These are phyloP conservation scores for Blyttiomyces sp. DNA, from an alignment of 371 early-diverging fungal species.

Conservation along the genomic window DNA sequence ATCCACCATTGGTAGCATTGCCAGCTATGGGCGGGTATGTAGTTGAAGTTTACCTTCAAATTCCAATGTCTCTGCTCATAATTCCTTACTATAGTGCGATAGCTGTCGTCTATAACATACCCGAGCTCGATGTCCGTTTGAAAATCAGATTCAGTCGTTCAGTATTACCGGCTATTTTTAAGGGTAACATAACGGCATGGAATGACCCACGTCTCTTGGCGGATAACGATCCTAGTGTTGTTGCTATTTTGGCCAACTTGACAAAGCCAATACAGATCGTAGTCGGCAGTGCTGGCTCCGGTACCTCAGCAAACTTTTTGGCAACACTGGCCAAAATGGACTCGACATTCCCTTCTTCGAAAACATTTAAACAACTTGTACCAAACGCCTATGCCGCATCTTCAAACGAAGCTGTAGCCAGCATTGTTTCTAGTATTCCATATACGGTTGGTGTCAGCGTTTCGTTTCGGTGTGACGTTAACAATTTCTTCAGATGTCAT, in stretches of 20 bases:
- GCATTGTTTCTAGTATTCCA: too few species aligned
- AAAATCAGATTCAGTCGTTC: not conserved
- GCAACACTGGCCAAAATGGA: not conserved
- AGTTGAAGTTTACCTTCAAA: conserved; percentile 1
- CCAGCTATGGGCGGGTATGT: conserved; percentile 10
- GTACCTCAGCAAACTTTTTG: not conserved
- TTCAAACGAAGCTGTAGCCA: too few species aligned
- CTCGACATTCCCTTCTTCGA: not conserved
- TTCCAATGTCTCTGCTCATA: not conserved
- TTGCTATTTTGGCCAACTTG: not conserved
- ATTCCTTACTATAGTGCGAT: not conserved
- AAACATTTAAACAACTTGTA: too few species aligned
- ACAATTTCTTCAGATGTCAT: too few species aligned
- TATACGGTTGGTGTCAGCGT: too few species aligned
- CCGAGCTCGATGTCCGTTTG: not conserved
- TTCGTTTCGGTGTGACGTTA: too few species aligned
- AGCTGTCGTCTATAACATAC: not conserved
- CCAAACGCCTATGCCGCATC: too few species aligned
- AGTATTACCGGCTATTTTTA: conserved; percentile 11
- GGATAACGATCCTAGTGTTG: too few species aligned
- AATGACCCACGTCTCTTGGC: conserved; percentile 5
- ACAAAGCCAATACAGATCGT: not conserved
- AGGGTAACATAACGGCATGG: conserved; percentile 2
- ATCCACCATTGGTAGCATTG: not conserved
- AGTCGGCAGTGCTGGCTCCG: not conserved